These are phyloP conservation scores for Aspergillus pseudoglaucus DNA, from an alignment of 2,329 filamentous ascomycete species.

Conservation along the genomic window DNA sequence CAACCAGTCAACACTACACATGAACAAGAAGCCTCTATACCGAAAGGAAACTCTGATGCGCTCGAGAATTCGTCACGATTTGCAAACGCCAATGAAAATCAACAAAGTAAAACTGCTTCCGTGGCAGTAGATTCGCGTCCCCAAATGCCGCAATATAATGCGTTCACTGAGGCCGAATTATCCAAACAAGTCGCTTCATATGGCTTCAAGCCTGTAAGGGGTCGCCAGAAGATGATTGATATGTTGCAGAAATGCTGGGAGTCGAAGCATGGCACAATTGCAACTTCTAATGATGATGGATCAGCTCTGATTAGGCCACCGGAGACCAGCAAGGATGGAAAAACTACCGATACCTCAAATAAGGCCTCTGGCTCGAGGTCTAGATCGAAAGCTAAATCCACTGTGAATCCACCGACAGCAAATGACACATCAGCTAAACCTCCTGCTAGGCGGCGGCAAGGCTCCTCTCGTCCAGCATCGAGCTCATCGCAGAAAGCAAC, in stretches of 20 bases:
- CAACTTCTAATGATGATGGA: constrained; percentile 15
- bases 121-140: constrained; percentile 3
- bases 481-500: background rate
- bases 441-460: background rate
- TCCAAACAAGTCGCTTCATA: constrained; percentile 56
- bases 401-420: background rate
- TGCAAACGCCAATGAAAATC: background rate
- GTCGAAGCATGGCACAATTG: constrained; percentile 42
- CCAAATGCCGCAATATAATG: constrained; percentile 52
- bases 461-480: background rate
- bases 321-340: background rate
- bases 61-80: background rate
- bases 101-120: background rate
- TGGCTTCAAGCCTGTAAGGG: constrained; percentile 67
- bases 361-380: background rate
- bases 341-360: background rate
- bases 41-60: background rate
- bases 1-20: background rate
- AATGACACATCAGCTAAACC: background rate
- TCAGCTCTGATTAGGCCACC: background rate
- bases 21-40: background rate
- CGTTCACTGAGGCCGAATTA: constrained; percentile 58
- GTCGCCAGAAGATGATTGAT: constrained; percentile 61
- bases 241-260: constrained; percentile 66
- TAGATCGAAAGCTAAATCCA: constrained; percentile 3